Evolutionary conservation across 371 early-diverging fungal species (phyloP), one percentile per base, ranked within the genome.

Genomic region (Haplosporangium sp.): DNA sequence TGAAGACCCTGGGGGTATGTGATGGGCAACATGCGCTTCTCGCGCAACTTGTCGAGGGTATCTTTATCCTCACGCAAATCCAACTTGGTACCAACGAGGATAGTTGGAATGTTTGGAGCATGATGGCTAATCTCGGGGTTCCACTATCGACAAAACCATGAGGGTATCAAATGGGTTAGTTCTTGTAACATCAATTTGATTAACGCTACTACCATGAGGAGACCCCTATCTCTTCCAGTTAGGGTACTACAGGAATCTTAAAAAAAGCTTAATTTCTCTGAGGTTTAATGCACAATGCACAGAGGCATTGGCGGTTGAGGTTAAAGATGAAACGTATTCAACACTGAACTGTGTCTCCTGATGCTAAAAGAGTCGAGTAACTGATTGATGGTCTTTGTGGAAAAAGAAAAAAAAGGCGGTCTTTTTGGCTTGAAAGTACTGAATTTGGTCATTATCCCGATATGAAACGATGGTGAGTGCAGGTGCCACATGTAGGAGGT

Each of bases 71-170:
- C 97, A 70, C 98, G 94, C 79, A 98, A 88, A 93, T 99, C 99
- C 59, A 96, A 89, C 88, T 99, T 99, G 66, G 99, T 98, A n/a
- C 98, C 98, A 27, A 99, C 98, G 27, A 99, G 92, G 75, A 99
- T 96, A 67, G 94, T 92, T 20, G 99, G 99, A 53, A 95, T 92
- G 82, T 94, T 93, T 67, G 99, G 98, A 55, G 96, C 95, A 83
- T 97, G 98, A 85, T 97, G 97, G 78, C 90, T 90, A 82, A 99
- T 95, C 86, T 98, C 98, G 9, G 98, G 96, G 78, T 88, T 91
- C 97, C 98, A 98, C 95, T 95, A 82, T 59, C 13, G 13, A 44
- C 44, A 44, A 44, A 13, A 11, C 44, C 17, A 48, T 48, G n/a
- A 48, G 48, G 27, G 27, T 27, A 27, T 27, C 27, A 27, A 27